Evolutionary conservation across 306 rosid species (phyloP).

Genomic region (Luffa acutangula): DNA sequence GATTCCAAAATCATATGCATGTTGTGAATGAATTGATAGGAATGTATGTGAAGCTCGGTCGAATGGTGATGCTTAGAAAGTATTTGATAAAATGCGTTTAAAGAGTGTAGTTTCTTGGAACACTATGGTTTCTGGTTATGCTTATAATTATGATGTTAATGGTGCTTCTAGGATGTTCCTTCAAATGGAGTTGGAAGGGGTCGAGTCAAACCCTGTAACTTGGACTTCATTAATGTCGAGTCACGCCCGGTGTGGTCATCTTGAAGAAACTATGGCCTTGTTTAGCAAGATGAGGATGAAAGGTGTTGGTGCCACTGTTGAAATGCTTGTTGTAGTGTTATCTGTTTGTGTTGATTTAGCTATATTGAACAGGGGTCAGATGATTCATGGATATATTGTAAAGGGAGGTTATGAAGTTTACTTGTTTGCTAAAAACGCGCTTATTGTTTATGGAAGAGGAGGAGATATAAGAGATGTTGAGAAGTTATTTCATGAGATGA

Average conservation of each 20-base stretch:
- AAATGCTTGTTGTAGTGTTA: conserved; percentile 60
- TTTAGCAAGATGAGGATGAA: conserved; percentile 39
- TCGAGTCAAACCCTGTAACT: conserved; percentile 53
- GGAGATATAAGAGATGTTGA: conserved; percentile 35
- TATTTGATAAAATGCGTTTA: conserved; percentile 50
- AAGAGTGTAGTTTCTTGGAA: conserved; percentile 69
- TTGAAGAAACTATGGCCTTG: conserved; percentile 39
- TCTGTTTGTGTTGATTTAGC: conserved; percentile 59
- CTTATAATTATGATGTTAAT: conserved; percentile 44
- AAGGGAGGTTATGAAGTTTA: conserved; percentile 71
- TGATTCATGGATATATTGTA: conserved; percentile 50
- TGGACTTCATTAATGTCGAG: conserved; percentile 86
- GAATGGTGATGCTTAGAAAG: conserved; percentile 35
- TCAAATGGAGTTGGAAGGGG: conserved; percentile 53
- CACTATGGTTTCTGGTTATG: conserved; percentile 51
- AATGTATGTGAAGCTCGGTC: conserved; percentile 54
- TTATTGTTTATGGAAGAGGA: conserved; percentile 59
- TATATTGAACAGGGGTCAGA: conserved; percentile 34
- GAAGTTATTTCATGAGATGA: conserved; percentile 39
- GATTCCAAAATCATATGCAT: conserved; percentile 51
- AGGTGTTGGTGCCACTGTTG: conserved; percentile 49
- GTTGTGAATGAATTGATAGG: conserved; percentile 51
- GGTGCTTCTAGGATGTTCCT: conserved; percentile 49
- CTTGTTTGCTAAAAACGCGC: conserved; percentile 60
- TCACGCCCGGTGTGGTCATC: conserved; percentile 50